These are phyloP conservation scores for Wickerhamomyces queroliae DNA, from an alignment of 805 yeast genomes.

Conservation along the genomic window DNA sequence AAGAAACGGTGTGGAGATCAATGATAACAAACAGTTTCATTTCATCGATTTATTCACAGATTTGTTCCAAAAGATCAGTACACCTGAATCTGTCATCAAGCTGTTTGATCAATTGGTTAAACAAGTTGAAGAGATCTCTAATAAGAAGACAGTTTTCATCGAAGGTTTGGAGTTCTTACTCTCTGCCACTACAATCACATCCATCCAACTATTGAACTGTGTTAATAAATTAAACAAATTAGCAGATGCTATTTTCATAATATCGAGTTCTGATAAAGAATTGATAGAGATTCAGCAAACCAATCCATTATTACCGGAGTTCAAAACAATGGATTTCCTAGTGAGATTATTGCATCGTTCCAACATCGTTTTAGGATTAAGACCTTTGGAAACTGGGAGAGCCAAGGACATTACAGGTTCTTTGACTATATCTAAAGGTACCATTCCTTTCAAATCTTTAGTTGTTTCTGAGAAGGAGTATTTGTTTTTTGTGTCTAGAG, in stretches of 20 bases:
- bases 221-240: slow-evolving; percentile 28
- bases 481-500: slow-evolving; percentile 53
- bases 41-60: slow-evolving; percentile 43
- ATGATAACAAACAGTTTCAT: slow-evolving; percentile 22
- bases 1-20: slow-evolving; percentile 35
- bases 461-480: slow-evolving; percentile 55
- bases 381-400: slow-evolving; percentile 72
- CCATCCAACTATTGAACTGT: slow-evolving; percentile 29
- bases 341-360: slow-evolving; percentile 45
- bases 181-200: slow-evolving; percentile 32
- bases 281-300: slow-evolving; percentile 24
- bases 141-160: slow-evolving; percentile 29
- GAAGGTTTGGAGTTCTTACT: slow-evolving; percentile 45
- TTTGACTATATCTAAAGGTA: slow-evolving; percentile 52
- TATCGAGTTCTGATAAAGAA: slow-evolving; percentile 35
- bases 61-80: slow-evolving; percentile 33
- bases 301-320: slow-evolving; percentile 27
- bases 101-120: slow-evolving; percentile 7
- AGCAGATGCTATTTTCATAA: slow-evolving; percentile 30
- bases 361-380: slow-evolving; percentile 45
- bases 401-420: slow-evolving; percentile 82
- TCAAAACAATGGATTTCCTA: slow-evolving; percentile 41
- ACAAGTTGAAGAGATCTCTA: slow-evolving; percentile 4
- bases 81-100: slow-evolving; percentile 9
- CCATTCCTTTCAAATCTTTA: slow-evolving; percentile 11